These are phyloP conservation scores for Rubus parviflorus DNA, from an alignment of 306 rosid genomes.

Conservation along the genomic window DNA sequence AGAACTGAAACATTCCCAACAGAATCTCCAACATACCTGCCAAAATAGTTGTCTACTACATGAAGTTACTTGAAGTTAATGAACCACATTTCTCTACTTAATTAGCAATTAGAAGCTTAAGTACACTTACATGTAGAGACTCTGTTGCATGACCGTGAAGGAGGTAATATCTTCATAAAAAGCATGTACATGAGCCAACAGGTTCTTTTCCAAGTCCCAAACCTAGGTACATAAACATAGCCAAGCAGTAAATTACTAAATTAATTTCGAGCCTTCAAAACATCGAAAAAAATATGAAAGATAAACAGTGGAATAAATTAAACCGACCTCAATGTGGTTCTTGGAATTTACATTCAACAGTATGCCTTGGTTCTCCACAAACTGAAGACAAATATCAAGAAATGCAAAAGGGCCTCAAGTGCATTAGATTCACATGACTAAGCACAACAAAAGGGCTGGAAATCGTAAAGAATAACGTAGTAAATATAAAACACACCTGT, in stretches of 20 bases:
- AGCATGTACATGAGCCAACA: conserved; percentile 43
- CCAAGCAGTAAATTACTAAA: not conserved
- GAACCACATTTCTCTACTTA: not conserved
- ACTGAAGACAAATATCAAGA: conserved; percentile 45
- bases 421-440: no score
- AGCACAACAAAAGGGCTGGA: not conserved
- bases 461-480: not conserved
- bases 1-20: conserved; percentile 67
- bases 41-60: conserved; percentile 25
- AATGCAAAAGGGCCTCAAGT: not conserved
- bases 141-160: conserved; percentile 53
- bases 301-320: not conserved
- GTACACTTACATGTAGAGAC: conserved; percentile 62
- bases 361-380: conserved; percentile 65
- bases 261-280: not conserved
- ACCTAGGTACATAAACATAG: conserved; percentile 42
- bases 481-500: conserved; percentile 37
- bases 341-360: conserved; percentile 61
- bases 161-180: conserved; percentile 61
- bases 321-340: conserved; percentile 74
- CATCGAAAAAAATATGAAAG: not conserved
- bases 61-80: not conserved
- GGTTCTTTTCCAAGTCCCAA: conserved; percentile 77
- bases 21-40: conserved; percentile 76
- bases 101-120: conserved; percentile 9